These are phyloP conservation scores for Tricholoma furcatifolium DNA, from an alignment of 768 basidiomycete species.

Conservation along the genomic window DNA sequence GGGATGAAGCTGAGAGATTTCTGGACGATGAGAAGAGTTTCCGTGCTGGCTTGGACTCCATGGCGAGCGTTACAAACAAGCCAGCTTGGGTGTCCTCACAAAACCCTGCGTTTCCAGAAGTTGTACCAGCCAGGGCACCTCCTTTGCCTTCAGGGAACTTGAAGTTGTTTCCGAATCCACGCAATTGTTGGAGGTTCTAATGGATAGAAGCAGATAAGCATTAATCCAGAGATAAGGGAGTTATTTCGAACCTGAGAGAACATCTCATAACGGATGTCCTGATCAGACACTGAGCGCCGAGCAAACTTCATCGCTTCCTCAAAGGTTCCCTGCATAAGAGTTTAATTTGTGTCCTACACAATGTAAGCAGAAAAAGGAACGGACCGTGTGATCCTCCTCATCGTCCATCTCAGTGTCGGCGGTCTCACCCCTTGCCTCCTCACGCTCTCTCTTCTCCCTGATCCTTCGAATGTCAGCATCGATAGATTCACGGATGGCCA, in stretches of 20 bases:
- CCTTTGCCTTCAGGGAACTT: conserved; percentile 89
- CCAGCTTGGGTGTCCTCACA: conserved; percentile 59
- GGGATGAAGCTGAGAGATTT: conserved; percentile 56
- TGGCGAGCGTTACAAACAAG: conserved; percentile 7
- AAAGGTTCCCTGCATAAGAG: conserved; percentile 74
- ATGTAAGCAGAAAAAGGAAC: conserved; percentile 18
- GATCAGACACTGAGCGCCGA: conserved; percentile 93
- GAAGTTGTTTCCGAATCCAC: conserved; percentile 93
- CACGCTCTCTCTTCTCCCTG: conserved; percentile 79
- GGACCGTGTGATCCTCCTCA: conserved; percentile 79
- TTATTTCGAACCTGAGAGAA: conserved; percentile 70
- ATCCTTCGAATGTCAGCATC: conserved; percentile 83
- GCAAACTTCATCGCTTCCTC: conserved; percentile 99
- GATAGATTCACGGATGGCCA: conserved; percentile 94
- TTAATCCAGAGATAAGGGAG: conserved; percentile 2
- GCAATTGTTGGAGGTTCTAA: conserved; percentile 86
- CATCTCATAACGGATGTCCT: conserved; percentile 98
- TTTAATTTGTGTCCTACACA: conserved; percentile 4
- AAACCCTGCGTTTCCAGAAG: conserved; percentile 70
- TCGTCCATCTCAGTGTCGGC: conserved; percentile 72
- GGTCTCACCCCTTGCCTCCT: conserved; percentile 52
- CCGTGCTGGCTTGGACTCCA: conserved; percentile 14
- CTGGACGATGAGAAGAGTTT: conserved; percentile 41
- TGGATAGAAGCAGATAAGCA: conserved; percentile 11
- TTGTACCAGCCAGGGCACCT: conserved; percentile 38